Evolutionary conservation across 306 rosid genomes (phyloP), one percentile per base, ranked within the genome.

Genomic region (Castanea mollissima): DNA sequence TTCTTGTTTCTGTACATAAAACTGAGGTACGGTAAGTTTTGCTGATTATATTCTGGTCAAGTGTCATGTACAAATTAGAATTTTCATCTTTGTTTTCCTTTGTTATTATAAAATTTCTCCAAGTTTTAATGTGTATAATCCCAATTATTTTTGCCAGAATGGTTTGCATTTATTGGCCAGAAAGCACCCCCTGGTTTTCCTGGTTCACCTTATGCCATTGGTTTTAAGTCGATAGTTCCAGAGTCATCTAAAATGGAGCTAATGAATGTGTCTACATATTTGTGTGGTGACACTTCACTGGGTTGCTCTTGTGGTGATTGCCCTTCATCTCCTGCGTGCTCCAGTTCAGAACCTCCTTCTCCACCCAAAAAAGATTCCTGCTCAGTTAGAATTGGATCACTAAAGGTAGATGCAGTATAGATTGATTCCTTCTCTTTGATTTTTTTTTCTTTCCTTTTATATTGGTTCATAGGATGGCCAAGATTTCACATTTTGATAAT

Each of bases 271-370:
- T 87, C 97, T 80, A 90, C 68, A 71, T 94, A 90, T 83, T 84
- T 92, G 16, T 94, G 99, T 77, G 84, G 85, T 77, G 99, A 94
- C 89, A 90, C 93, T 81, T 92, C 99, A 64, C 88, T 94, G 64
- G 97, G 97, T 76, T 94, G 99, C 86, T 94, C 99, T 82, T 94
- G 99, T 35, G 99, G 99, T 64, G 99, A 94, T 86, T 94, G 99
- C 76, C 99, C 97, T 74, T 81, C 80, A 83, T 86, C 97, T 83
- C 88, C 97, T 18, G 73, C 80, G 63, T 94, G 99, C 89, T 83
- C 92, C 4, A 76, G 35, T 71, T 16, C 88, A 59, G 92, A 91
- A 85, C 97, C 97, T 84, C 84, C 91, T 60, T 63, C 91, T 52
- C 99, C 95, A 41, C 90, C 81, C 58, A 87, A 68, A 73, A 85